These are phyloP conservation scores for Nigrograna mackinnonii DNA, from an alignment of 2,329 filamentous ascomycete genomes.

Conservation along the genomic window DNA sequence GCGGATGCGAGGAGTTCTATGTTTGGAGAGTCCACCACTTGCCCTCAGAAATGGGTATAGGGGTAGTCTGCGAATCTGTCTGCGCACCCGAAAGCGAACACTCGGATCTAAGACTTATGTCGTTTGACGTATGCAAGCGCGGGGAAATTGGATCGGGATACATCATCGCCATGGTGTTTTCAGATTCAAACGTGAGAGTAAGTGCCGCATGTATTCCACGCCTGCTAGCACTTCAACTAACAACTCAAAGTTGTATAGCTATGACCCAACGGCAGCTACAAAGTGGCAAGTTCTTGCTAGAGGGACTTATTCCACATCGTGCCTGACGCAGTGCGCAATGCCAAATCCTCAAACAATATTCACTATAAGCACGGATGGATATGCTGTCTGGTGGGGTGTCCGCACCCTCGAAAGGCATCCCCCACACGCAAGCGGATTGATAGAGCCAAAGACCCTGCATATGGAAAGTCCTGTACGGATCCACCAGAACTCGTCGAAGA, in stretches of 20 bases:
- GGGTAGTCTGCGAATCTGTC: slow-evolving; percentile 55
- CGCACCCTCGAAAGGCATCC: slow-evolving; percentile 6
- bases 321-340: slow-evolving; percentile 67
- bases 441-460: slow-evolving; percentile 26
- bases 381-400: slow-evolving; percentile 64
- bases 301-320: slow-evolving; percentile 57
- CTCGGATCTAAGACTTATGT: slow-evolving; percentile 77
- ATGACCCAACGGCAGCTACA: slow-evolving; percentile 22
- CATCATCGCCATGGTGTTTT: slow-evolving; percentile 73
- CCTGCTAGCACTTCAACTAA: slow-evolving; percentile 8
- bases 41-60: slow-evolving; percentile 51
- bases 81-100: slow-evolving; percentile 55
- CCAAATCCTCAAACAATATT: slow-evolving; percentile 51
- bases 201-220: slow-evolving; percentile 10
- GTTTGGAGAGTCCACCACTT: slow-evolving; percentile 72
- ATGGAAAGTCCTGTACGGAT: slow-evolving; percentile 43
- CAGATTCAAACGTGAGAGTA: slow-evolving; percentile 77
- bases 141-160: slow-evolving; percentile 41
- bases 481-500: slow-evolving; percentile 83
- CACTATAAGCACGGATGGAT: slow-evolving; percentile 81
- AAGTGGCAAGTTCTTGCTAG: slow-evolving; percentile 40
- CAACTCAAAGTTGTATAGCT: slow-evolving; percentile 49
- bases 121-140: slow-evolving; percentile 64
- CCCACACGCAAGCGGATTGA: slow-evolving; percentile 7
- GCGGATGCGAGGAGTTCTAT: slow-evolving; percentile 86